Evolutionary conservation across 129 eudicot species (phyloP).

Genomic region (Sambucus nigra): DNA sequence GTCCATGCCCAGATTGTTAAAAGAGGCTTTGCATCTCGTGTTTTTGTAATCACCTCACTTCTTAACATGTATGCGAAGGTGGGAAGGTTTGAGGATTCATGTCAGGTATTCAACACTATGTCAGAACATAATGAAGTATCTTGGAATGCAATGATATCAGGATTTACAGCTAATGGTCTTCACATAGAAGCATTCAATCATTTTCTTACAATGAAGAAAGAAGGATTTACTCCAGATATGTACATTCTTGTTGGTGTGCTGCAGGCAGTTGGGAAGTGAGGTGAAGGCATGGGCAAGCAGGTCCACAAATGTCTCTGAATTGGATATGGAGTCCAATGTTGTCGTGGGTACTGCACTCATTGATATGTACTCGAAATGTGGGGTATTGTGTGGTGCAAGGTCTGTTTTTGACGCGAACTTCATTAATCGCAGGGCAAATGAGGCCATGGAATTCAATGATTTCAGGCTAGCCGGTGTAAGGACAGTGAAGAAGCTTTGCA

Average conservation of each 20-base stretch:
- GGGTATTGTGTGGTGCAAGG: slow-evolving; percentile 24
- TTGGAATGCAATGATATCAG: slow-evolving; percentile 52
- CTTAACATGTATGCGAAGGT: slow-evolving; percentile 38
- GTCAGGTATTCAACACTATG: slow-evolving; percentile 27
- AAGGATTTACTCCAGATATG: slow-evolving; percentile 28
- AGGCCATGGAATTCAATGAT: slow-evolving; percentile 50
- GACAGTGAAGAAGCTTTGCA: slow-evolving; percentile 23
- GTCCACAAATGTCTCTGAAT: slow-evolving; percentile 24
- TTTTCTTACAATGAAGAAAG: slow-evolving; percentile 28
- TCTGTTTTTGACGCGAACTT: slow-evolving; percentile 22
- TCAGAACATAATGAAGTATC: slow-evolving; percentile 31
- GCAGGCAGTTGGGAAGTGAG: slow-evolving; percentile 33
- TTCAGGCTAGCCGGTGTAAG: slow-evolving; percentile 24
- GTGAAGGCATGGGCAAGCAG: slow-evolving; percentile 31
- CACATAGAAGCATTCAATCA: slow-evolving; percentile 18
- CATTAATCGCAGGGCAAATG: slow-evolving; percentile 11
- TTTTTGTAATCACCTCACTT: slow-evolving; percentile 32
- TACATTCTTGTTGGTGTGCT: too few relatives aligned
- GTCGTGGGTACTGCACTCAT: slow-evolving; percentile 35
- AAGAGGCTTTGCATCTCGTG: slow-evolving; percentile 27
- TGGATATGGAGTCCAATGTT: slow-evolving; percentile 26
- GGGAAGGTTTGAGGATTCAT: slow-evolving; percentile 26
- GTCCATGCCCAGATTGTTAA: slow-evolving; percentile 32
- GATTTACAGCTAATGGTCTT: slow-evolving; percentile 27
- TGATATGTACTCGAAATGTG: slow-evolving; percentile 36